These are phyloP conservation scores for Phycomyces blakesleeanus DNA, from an alignment of 192 early-diverging fungal genomes.

Conservation along the genomic window DNA sequence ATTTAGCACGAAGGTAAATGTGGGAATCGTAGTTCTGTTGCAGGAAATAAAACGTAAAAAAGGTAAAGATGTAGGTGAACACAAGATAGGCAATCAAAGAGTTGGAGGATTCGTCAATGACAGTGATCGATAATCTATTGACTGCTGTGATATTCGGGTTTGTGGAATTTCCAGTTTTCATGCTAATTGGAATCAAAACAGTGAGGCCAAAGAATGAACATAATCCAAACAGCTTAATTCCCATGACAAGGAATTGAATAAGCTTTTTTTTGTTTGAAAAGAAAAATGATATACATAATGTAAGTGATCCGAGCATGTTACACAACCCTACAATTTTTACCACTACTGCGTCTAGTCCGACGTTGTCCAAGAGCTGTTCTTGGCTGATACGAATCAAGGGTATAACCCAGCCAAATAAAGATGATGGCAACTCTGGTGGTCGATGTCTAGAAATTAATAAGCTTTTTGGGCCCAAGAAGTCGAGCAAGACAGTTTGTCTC, in stretches of 20 bases:
- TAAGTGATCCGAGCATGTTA: not conserved
- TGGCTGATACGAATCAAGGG: slow-evolving; percentile 40
- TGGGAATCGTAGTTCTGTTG: slow-evolving; percentile 17
- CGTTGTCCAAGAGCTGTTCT: slow-evolving; percentile 43
- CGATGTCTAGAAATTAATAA: slow-evolving; percentile 31
- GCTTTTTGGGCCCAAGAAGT: not conserved
- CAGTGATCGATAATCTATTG: slow-evolving; percentile 24
- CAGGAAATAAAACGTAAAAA: slow-evolving; percentile 24
- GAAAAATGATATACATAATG: not conserved
- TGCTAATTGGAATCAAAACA: slow-evolving; percentile 45
- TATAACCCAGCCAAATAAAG: slow-evolving; percentile 54
- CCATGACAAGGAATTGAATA: slow-evolving; percentile 47
- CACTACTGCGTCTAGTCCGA: slow-evolving; percentile 58
- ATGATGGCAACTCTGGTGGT: slow-evolving; percentile 37
- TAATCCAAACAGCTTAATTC: slow-evolving; percentile 40
- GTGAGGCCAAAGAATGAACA: slow-evolving; percentile 43
- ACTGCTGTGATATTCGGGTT: not conserved
- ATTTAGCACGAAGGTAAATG: slow-evolving; percentile 19
- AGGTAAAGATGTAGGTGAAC: slow-evolving; percentile 27
- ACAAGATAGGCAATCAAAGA: slow-evolving; percentile 31
- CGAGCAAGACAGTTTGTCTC: not conserved
- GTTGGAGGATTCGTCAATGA: slow-evolving; percentile 5
- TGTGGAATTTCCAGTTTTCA: not conserved
- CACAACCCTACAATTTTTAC: slow-evolving; percentile 25
- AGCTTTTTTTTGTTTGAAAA: no score